phyloP scores from a whole-genome alignment of 306 rosid species.

The Acacia melanoxylon region DNA sequence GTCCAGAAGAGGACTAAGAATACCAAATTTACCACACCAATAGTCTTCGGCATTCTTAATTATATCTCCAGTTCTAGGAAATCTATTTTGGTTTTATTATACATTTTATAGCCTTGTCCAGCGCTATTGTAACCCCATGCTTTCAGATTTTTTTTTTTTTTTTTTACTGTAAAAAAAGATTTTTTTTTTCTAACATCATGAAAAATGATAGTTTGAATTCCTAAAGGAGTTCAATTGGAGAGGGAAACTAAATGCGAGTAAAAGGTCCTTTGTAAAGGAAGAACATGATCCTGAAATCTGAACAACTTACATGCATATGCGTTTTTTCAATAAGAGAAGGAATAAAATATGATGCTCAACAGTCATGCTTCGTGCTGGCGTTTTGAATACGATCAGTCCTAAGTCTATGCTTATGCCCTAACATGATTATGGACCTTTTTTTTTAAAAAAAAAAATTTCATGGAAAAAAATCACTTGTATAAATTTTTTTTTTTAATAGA shows the following conservation, averaged over 20 bases:
- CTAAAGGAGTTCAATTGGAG: not conserved
- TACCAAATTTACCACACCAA: constrained; percentile 16
- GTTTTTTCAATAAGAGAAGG: not conserved
- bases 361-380: not conserved
- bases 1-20: constrained; percentile 24
- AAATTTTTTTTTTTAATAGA: too few relatives aligned
- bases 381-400: not conserved
- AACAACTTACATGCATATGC: not conserved
- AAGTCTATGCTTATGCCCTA: not conserved
- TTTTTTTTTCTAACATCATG: not conserved
- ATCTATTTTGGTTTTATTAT: too few relatives aligned
- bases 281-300: not conserved
- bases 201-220: not conserved
- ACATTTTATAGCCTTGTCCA: constrained; percentile 6
- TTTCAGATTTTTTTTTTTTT: not conserved
- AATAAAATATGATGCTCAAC: not conserved
- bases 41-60: not conserved
- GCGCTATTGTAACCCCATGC: not conserved
- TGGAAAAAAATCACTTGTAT: not conserved
- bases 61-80: not conserved
- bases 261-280: not conserved
- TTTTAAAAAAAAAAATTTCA: too few relatives aligned
- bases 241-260: not conserved
- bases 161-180: too few relatives aligned
- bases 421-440: not conserved